A percentile compares a stretch with the other conserved stretches of the same genome.
phyloP scores from a whole-genome alignment of 495 filamentous ascomycete genomes.

The Umbilicaria muhlenbergii region DNA sequence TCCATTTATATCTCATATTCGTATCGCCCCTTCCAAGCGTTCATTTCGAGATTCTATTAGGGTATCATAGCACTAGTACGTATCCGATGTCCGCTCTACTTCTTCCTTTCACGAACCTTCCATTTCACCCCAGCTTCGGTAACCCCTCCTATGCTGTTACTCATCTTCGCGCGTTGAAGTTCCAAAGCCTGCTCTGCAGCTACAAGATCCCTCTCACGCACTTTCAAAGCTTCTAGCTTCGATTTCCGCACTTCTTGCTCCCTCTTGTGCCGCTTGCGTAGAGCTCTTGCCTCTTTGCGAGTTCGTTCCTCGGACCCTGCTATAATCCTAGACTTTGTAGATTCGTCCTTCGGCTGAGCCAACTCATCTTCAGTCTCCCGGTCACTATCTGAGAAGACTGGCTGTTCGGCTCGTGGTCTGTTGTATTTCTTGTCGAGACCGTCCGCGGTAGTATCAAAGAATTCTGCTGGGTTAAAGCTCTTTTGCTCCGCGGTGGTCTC shows the following conservation, averaged over 20 bases:
- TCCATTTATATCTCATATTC: too few species aligned
- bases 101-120: constrained; percentile 71
- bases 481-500: constrained; percentile 35
- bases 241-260: constrained; percentile 30
- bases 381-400: not conserved
- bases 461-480: constrained; percentile 19
- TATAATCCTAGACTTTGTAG: not conserved
- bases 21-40: too few species aligned
- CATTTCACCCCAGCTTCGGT: constrained; percentile 73
- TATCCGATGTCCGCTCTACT: constrained; percentile 24
- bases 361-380: not conserved
- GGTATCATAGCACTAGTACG: too few species aligned
- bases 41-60: too few species aligned
- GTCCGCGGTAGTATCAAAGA: constrained; percentile 19
- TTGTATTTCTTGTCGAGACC: constrained; percentile 17
- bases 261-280: constrained; percentile 33
- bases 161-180: constrained; percentile 62
- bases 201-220: constrained; percentile 53
- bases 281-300: constrained; percentile 24
- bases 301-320: constrained; percentile 20
- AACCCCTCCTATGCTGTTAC: constrained; percentile 60
- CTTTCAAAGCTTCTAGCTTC: constrained; percentile 47
- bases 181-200: constrained; percentile 66
- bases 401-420: constrained; percentile 12
- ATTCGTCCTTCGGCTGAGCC: constrained; percentile 1